Evolutionary conservation across 2,329 filamentous ascomycete species (phyloP).

Genomic region (Sporothrix pseudoabietina): DNA sequence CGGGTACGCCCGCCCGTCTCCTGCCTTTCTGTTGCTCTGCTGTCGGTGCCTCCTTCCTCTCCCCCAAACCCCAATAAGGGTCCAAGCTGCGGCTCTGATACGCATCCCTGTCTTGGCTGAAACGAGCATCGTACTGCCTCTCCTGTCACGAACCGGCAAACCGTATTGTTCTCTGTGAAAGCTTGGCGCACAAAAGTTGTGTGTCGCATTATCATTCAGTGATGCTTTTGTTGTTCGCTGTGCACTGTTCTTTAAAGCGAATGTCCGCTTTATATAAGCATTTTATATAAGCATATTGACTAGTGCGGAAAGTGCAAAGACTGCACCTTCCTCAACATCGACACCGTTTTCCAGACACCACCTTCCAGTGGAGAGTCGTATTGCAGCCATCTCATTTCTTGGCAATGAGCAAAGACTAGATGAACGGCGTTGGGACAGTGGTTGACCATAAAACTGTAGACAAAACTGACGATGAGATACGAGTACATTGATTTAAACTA

Average conservation of each 20-base stretch:
- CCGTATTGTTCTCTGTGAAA: not conserved
- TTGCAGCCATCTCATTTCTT: slow-evolving; percentile 15
- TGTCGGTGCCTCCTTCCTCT: not conserved
- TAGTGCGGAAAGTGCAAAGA: not conserved
- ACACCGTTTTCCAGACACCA: not conserved
- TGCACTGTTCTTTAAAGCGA: not conserved
- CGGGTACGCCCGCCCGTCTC: slow-evolving; percentile 18
- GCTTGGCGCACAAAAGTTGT: not conserved
- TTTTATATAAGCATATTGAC: not conserved
- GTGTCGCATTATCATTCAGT: not conserved
- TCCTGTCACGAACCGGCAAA: slow-evolving; percentile 7
- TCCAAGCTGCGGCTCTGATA: slow-evolving; percentile 35
- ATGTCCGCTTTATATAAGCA: not conserved
- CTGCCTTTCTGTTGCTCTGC: not conserved
- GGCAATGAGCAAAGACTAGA: slow-evolving; percentile 3
- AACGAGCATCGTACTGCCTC: slow-evolving; percentile 32
- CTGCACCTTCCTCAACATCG: not conserved
- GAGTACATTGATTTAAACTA: slow-evolving; percentile 13
- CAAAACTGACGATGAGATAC: not conserved
- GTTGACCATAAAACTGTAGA: not conserved
- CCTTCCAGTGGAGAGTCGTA: not conserved
- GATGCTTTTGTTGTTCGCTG: not conserved
- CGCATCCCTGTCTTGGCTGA: slow-evolving; percentile 35
- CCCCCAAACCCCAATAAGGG: slow-evolving; percentile 7
- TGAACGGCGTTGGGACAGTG: not conserved